These are phyloP conservation scores for Amanita thiersii DNA, from an alignment of 768 basidiomycete genomes.

Conservation along the genomic window DNA sequence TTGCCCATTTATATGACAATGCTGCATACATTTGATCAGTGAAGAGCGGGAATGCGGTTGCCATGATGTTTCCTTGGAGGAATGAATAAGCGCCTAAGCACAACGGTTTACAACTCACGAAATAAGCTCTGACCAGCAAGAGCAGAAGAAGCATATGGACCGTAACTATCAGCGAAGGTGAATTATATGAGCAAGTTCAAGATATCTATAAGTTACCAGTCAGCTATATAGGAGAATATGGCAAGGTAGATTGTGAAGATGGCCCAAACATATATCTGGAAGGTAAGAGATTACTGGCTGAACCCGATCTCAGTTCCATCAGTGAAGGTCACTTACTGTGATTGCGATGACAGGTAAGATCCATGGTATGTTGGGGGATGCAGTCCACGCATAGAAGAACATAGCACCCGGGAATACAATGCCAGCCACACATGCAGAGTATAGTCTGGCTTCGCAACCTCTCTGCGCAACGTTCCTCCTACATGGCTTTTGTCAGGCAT, in stretches of 20 bases:
- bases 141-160: constrained; percentile 52
- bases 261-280: constrained; percentile 38
- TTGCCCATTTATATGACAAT: neutral
- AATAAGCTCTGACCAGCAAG: constrained; percentile 53
- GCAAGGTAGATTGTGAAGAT: constrained; percentile 46
- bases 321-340: constrained; percentile 18
- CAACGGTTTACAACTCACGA: constrained; percentile 24
- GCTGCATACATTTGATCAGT: neutral
- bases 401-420: constrained; percentile 45
- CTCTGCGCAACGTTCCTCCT: constrained; percentile 19
- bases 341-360: constrained; percentile 44
- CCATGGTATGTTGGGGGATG: constrained; percentile 45
- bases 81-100: neutral
- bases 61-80: neutral
- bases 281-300: neutral
- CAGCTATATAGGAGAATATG: constrained; percentile 49
- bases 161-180: constrained; percentile 22
- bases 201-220: constrained; percentile 33
- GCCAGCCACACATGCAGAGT: constrained; percentile 37
- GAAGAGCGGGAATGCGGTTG: neutral
- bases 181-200: neutral
- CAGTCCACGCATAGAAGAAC: constrained; percentile 65
- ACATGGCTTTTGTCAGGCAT: neutral
- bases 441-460: constrained; percentile 46
- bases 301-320: neutral